Base-by-base conservation (phyloP, 345 rosid species). In the Citrus unshiu region DNA sequence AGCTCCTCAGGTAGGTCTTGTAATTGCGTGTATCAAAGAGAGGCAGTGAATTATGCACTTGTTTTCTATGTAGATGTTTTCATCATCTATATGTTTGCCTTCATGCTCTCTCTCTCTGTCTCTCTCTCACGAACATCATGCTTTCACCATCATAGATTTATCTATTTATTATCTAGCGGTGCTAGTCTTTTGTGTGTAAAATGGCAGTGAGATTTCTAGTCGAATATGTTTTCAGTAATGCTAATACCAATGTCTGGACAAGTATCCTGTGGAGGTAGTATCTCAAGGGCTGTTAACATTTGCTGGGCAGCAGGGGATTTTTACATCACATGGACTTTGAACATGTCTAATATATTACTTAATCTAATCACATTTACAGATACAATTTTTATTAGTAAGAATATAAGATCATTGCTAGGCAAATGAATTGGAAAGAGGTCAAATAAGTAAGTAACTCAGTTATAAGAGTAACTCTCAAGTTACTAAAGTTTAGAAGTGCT, bases 1-100 rank as follows among this genome's bases (percentile, higher is more conserved):
- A 73, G 82, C 81, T 60, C 79, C 89, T 78, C 90, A 87, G 95
- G 93, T 92, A 39, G 73, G 84, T n/a, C 49, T 59, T 25, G 7
- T 73, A 72, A 46, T 78, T 63, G 56, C 77, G 6, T 43, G 6
- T 62, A 18, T 73, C 24, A 37, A 35, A n/a, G 27, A 22, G 25
- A 73, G 56, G 34, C 32, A 6, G 7, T 43, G 66, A 27, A 18
- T 49, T 5, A 54, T 70, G 32, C 12, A 69, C 63, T 16, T 34
- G 18, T 59, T 51, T 65, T n/a, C 22, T 21, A 3, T 14, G 60
- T 5, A 64, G 39, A 46, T 61, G 35, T 51, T 34, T 22, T 75
- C 2, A 6, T 22, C 19, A 75, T 13, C n/a, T 75, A 32, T 61
- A 27, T 29, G 51, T 73, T 16, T 18, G 2, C 22, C 4, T n/a